Evolutionary conservation across 2,329 filamentous ascomycete genomes (phyloP).

Genomic region (Botrytis aclada): DNA sequence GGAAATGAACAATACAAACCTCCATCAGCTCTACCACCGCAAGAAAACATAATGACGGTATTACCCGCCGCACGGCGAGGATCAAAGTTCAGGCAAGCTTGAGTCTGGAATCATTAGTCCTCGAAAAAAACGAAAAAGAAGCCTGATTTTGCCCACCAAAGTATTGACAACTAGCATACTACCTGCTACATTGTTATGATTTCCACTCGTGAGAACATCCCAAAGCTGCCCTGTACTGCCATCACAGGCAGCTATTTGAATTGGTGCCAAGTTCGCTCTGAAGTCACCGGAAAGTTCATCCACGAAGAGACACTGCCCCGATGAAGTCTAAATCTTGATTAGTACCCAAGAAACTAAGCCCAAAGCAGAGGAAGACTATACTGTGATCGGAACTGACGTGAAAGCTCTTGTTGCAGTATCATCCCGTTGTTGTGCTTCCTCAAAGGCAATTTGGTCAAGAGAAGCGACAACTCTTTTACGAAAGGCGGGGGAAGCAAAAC

Average conservation of each 20-base stretch:
- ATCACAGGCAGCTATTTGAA: slow-evolving; percentile 42
- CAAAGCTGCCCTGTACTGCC: slow-evolving; percentile 42
- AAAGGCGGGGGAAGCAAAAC: slow-evolving; percentile 9
- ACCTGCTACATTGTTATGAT: slow-evolving; percentile 47
- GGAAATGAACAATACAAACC: neutral
- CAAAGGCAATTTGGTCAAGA: slow-evolving; percentile 36
- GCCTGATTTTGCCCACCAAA: slow-evolving; percentile 37
- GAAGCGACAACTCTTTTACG: slow-evolving; percentile 7
- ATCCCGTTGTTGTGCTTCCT: slow-evolving; percentile 45
- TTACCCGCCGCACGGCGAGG: slow-evolving; percentile 48
- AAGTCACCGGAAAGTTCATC: slow-evolving; percentile 47
- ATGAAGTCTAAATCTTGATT: slow-evolving; percentile 28
- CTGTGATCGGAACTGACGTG: slow-evolving; percentile 42
- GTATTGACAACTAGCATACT: slow-evolving; percentile 53
- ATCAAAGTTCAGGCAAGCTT: slow-evolving; percentile 59
- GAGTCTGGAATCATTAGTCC: slow-evolving; percentile 39
- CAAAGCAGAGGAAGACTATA: slow-evolving; percentile 20
- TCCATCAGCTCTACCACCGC: slow-evolving; percentile 20
- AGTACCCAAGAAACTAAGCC: neutral
- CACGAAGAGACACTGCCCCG: slow-evolving; percentile 44
- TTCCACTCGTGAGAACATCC: slow-evolving; percentile 47
- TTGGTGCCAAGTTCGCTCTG: slow-evolving; percentile 45
- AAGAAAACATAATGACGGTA: slow-evolving; percentile 52
- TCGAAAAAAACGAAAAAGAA: neutral
- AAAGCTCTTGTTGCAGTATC: slow-evolving; percentile 43